phyloP scores from a whole-genome alignment of 2,329 filamentous ascomycete species.

The Ophiostoma pallidulum region DNA sequence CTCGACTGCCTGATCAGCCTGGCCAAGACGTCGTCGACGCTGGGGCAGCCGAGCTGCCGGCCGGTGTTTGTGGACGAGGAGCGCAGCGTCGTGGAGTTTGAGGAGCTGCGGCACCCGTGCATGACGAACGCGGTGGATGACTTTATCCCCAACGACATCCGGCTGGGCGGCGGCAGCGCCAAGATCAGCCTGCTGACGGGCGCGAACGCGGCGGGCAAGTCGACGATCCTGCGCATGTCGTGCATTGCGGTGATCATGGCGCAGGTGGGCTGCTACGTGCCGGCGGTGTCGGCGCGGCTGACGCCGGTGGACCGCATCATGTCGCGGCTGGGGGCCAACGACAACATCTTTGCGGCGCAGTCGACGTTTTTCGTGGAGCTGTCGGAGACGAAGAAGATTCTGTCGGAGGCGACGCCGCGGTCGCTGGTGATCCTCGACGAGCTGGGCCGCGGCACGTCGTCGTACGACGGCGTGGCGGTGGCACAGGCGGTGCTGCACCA shows the following conservation, averaged over 20 bases:
- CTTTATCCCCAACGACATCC: conserved; percentile 93
- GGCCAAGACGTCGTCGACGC: conserved; percentile 72
- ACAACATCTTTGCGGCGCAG: conserved; percentile 97
- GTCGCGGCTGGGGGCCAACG: conserved; percentile 93
- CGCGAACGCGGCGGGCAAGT: conserved; percentile 95
- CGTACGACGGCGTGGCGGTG: conserved; percentile 93
- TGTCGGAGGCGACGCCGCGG: conserved; percentile 84
- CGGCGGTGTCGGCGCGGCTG: conserved; percentile 68
- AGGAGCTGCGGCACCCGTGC: conserved; percentile 88
- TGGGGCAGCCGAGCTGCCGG: conserved; percentile 81
- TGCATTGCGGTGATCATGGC: conserved; percentile 96
- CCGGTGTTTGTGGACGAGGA: conserved; percentile 80
- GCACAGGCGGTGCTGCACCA: conserved; percentile 97
- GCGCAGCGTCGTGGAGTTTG: conserved; percentile 80
- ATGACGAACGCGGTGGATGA: conserved; percentile 82
- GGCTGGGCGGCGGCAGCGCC: conserved; percentile 67
- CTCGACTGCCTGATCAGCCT: conserved; percentile 92
- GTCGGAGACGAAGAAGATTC: conserved; percentile 95
- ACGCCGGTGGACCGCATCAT: conserved; percentile 96
- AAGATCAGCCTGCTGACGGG: conserved; percentile 91
- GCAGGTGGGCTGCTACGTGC: conserved; percentile 88
- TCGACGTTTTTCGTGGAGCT: conserved; percentile 98
- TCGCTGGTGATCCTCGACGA: conserved; percentile 96
- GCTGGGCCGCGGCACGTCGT: conserved; percentile 85
- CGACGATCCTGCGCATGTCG: conserved; percentile 91